A percentile compares a stretch with the other conserved stretches of the same genome.
Evolutionary conservation across 768 basidiomycete genomes (phyloP).

Genomic region (Dioszegia hungarica): DNA sequence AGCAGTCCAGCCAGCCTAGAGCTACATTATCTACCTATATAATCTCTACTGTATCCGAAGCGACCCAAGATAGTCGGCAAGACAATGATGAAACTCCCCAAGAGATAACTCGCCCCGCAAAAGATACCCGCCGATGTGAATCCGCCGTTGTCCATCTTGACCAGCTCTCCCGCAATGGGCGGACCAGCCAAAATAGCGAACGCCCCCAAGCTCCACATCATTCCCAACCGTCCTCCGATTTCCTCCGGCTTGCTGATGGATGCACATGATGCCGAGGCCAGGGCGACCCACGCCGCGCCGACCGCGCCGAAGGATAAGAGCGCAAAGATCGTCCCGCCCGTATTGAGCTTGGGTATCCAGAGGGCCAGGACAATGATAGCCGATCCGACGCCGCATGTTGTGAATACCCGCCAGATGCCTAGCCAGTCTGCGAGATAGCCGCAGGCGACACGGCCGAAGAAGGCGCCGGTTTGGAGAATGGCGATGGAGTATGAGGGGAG

Average conservation of each 20-base stretch:
- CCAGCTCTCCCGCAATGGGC: conserved; percentile 27
- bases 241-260: conserved; percentile 38
- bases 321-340: conserved; percentile 32
- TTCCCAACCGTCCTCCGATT: conserved; percentile 41
- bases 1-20: too few species aligned
- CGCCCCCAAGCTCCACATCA: conserved; percentile 36
- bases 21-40: background rate
- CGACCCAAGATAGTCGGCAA: conserved; percentile 5
- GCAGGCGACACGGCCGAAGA: conserved; percentile 31
- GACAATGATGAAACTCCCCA: conserved; percentile 20
- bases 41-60: background rate
- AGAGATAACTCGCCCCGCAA: conserved; percentile 23
- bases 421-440: conserved; percentile 38
- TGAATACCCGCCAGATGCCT: conserved; percentile 37
- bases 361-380: conserved; percentile 34
- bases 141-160: conserved; percentile 11
- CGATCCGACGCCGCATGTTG: conserved; percentile 12
- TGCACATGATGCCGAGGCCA: conserved; percentile 36
- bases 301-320: conserved; percentile 33
- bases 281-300: conserved; percentile 34
- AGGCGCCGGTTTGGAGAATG: conserved; percentile 40
- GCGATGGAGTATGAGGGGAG: conserved; percentile 37
- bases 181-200: conserved; percentile 36
- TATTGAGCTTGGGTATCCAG: conserved; percentile 21
- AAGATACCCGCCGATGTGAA: conserved; percentile 32